Evolutionary conservation across 2,329 filamentous ascomycete species (phyloP).

Genomic region (Drechslerella coelobrocha): DNA sequence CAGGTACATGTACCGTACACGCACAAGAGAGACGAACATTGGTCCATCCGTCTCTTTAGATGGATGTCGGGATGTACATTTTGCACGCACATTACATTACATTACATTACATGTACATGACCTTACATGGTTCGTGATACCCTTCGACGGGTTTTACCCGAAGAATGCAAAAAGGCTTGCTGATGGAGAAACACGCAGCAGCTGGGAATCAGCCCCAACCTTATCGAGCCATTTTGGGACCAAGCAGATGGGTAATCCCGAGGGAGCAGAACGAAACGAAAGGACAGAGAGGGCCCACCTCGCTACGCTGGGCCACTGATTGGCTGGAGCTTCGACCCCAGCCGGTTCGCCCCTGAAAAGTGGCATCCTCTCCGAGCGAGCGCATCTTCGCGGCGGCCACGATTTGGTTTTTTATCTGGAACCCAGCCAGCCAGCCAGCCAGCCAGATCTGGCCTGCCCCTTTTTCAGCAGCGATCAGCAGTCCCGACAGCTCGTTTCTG

Average conservation of each 20-base stretch:
- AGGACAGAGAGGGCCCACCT: slow-evolving; percentile 11
- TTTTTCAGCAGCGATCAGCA: slow-evolving; percentile 51
- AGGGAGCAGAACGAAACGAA: background rate
- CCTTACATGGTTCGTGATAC: background rate
- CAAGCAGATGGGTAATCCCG: slow-evolving; percentile 44
- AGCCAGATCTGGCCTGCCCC: slow-evolving; percentile 39
- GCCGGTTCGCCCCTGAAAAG: slow-evolving; percentile 32
- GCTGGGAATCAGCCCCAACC: slow-evolving; percentile 47
- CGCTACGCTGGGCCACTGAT: slow-evolving; percentile 33
- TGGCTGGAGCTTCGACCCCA: slow-evolving; percentile 17
- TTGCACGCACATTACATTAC: slow-evolving; percentile 9
- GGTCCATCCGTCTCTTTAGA: no score
- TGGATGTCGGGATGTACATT: no score
- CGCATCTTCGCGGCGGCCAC: slow-evolving; percentile 1
- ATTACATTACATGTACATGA: background rate
- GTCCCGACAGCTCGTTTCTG: slow-evolving; percentile 50
- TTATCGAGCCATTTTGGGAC: slow-evolving; percentile 39
- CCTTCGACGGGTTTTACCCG: slow-evolving; percentile 3
- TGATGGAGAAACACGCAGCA: slow-evolving; percentile 29
- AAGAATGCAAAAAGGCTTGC: background rate
- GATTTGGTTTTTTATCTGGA: slow-evolving; percentile 1
- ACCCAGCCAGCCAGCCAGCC: slow-evolving; percentile 7
- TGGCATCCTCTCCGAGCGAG: slow-evolving; percentile 1
- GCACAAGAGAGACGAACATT: no score
- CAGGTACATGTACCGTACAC: no score